phyloP scores from a whole-genome alignment of 768 basidiomycete species.

The Rubroboletus pulcherrimus region DNA sequence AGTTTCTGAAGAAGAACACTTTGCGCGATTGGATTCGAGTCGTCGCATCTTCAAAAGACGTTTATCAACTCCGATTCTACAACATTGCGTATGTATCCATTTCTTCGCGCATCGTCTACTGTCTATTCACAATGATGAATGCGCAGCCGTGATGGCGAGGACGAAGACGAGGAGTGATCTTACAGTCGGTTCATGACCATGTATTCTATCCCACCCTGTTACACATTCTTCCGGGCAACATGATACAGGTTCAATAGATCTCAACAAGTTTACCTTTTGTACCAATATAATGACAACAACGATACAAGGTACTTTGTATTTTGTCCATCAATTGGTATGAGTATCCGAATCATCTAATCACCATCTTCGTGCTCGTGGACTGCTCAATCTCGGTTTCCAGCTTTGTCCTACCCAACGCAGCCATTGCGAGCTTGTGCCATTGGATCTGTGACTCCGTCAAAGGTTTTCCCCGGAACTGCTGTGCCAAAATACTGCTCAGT shows the following conservation, averaged over 20 bases:
- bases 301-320: not conserved
- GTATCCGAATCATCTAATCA: constrained; percentile 13
- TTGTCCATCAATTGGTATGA: not conserved
- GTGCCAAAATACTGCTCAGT: constrained; percentile 54
- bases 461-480: constrained; percentile 61
- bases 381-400: constrained; percentile 27
- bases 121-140: not conserved
- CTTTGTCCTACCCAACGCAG: constrained; percentile 54
- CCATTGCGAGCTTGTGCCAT: constrained; percentile 74
- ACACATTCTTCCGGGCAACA: constrained; percentile 5
- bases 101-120: not conserved
- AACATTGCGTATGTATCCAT: constrained; percentile 69
- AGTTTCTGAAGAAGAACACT: constrained; percentile 97
- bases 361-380: constrained; percentile 11
- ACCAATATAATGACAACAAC: not conserved
- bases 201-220: constrained; percentile 1
- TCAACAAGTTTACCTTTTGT: not conserved
- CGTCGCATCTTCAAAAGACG: constrained; percentile 90
- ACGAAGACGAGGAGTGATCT: constrained; percentile 50
- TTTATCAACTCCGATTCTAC: constrained; percentile 93
- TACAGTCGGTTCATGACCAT: not conserved
- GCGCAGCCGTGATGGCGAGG: constrained; percentile 44
- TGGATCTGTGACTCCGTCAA: constrained; percentile 53
- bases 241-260: not conserved
- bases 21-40: constrained; percentile 98